A percentile compares a stretch with the other conserved stretches of the same genome.
These are phyloP conservation scores for Neurospora hispaniola DNA, from an alignment of 495 filamentous ascomycete genomes.

Conservation along the genomic window DNA sequence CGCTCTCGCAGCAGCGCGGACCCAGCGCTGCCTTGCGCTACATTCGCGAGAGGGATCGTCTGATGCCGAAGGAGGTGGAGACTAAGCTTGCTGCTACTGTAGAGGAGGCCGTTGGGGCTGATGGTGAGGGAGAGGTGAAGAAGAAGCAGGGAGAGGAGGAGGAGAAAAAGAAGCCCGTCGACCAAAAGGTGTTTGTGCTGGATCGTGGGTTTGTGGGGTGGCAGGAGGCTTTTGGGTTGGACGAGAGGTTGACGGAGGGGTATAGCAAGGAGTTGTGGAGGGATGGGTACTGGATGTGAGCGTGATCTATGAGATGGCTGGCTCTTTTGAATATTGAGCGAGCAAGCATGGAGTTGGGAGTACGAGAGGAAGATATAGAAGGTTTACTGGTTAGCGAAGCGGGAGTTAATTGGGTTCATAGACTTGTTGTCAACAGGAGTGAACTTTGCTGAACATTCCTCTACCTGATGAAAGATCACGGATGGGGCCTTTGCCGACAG, in stretches of 20 bases:
- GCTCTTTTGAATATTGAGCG: not conserved
- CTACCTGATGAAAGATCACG: not conserved
- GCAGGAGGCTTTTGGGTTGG: constrained; percentile 79
- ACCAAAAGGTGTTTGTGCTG: constrained; percentile 69
- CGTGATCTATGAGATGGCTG: not conserved
- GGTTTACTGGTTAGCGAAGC: not conserved
- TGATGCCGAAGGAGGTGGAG: constrained; percentile 18
- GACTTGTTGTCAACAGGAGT: not conserved
- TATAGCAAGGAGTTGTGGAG: constrained; percentile 83
- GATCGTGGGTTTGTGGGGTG: constrained; percentile 83
- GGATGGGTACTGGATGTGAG: constrained; percentile 41
- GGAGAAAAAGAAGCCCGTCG: constrained; percentile 14
- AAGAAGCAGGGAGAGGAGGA: constrained; percentile 5
- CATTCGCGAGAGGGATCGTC: constrained; percentile 48
- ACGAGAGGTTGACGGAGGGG: constrained; percentile 72
- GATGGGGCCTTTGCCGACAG: not conserved
- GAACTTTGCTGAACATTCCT: not conserved
- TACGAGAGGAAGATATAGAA: not conserved
- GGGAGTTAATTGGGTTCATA: not conserved
- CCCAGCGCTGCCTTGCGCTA: constrained; percentile 61
- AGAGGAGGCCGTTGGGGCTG: not conserved
- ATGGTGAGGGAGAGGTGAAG: constrained; percentile 4
- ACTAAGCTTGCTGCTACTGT: constrained; percentile 1
- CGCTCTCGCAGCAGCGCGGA: constrained; percentile 81
- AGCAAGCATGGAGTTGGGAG: not conserved